Conservation (phyloP, 129 eudicot genomes). For the Chrysanthemum lavandulifolium region DNA sequence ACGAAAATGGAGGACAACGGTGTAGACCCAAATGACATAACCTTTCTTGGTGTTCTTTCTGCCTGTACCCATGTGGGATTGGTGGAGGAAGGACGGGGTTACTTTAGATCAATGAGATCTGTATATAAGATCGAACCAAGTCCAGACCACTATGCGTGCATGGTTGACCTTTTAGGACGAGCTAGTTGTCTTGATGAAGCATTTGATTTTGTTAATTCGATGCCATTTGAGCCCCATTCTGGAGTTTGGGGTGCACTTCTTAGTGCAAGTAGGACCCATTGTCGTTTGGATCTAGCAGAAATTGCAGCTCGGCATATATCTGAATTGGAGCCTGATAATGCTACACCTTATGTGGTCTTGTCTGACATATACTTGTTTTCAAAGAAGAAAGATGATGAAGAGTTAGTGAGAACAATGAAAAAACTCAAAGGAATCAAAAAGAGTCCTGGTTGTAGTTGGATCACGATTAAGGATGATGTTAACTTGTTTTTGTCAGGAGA, state of each 20-base stretch:
- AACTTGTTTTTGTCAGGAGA: conserved; percentile 56
- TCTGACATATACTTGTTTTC: conserved; percentile 51
- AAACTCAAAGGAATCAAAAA: conserved; percentile 55
- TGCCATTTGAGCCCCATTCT: conserved; percentile 63
- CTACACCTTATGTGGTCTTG: conserved; percentile 70
- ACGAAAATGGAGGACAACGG: conserved; percentile 32
- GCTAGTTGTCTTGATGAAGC: conserved; percentile 78
- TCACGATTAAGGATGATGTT: conserved; percentile 38
- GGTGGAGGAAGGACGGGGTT: conserved; percentile 58
- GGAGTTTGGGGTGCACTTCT: conserved; percentile 98
- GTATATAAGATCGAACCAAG: conserved; percentile 49
- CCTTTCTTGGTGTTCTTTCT: conserved; percentile 74
- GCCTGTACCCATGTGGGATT: conserved; percentile 71
- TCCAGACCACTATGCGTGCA: conserved; percentile 78
- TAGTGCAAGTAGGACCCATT: conserved; percentile 58
- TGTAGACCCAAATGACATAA: conserved; percentile 47
- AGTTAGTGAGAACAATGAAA: conserved; percentile 45
- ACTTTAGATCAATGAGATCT: conserved; percentile 56
- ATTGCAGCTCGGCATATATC: conserved; percentile 51
- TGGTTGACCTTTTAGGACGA: conserved; percentile 87
- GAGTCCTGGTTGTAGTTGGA: conserved; percentile 79
- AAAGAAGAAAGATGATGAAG: conserved; percentile 45
- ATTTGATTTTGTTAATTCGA: conserved; percentile 41
- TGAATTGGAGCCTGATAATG: conserved; percentile 68
- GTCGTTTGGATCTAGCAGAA: conserved; percentile 64